A percentile compares a stretch with the other conserved stretches of the same genome.
Evolutionary conservation across 192 early-diverging fungal genomes (phyloP).

Genomic region (Pecoramyces ruminantium): DNA sequence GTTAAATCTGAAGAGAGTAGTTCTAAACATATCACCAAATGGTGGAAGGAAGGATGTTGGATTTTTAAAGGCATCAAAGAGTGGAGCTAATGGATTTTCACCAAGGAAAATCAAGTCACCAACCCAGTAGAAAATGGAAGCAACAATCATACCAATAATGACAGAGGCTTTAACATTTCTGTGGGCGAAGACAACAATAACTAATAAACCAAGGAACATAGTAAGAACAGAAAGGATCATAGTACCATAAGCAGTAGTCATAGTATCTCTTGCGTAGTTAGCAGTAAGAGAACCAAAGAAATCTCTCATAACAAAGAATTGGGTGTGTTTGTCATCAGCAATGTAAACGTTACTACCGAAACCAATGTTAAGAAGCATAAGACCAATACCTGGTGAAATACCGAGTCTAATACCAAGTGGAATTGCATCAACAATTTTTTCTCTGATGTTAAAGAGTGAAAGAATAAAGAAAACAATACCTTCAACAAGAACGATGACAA

Average conservation of each 20-base stretch:
- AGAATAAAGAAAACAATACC: constrained; percentile 61
- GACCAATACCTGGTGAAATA: constrained; percentile 62
- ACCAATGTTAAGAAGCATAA: constrained; percentile 55
- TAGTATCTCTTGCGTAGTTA: constrained; percentile 4
- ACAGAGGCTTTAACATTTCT: background rate
- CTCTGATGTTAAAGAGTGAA: constrained; percentile 59
- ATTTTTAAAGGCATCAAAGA: constrained; percentile 1
- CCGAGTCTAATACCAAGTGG: constrained; percentile 59
- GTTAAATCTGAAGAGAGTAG: constrained; percentile 60
- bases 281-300: constrained; percentile 43
- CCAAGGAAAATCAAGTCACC: background rate
- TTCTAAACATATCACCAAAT: constrained; percentile 40
- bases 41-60: constrained; percentile 41
- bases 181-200: background rate
- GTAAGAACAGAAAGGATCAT: constrained; percentile 1
- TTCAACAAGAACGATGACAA: constrained; percentile 67
- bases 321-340: constrained; percentile 26
- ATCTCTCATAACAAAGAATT: constrained; percentile 33
- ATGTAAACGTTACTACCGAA: constrained; percentile 47
- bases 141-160: background rate
- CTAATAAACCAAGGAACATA: background rate
- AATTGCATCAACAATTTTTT: constrained; percentile 57
- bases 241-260: background rate
- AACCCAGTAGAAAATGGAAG: background rate
- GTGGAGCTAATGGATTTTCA: background rate